Percentiles rank a stretch among this genome's conserved stretches.
These are phyloP conservation scores for Solidago caesia DNA, from an alignment of 129 eudicot genomes.

Conservation along the genomic window DNA sequence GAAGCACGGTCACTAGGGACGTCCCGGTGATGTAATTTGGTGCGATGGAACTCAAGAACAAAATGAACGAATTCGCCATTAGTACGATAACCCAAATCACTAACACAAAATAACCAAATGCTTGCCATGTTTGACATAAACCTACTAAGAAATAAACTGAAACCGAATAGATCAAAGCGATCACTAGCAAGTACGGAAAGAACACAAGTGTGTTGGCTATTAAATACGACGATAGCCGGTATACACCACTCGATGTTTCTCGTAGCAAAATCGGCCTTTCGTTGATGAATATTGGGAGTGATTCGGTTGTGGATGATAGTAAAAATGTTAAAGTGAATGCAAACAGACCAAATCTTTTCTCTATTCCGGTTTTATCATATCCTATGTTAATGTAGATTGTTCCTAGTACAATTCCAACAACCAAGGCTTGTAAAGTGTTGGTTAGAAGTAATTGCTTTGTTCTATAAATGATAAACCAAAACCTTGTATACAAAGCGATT, in stretches of 20 bases:
- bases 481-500: conserved; percentile 48
- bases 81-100: conserved; percentile 76
- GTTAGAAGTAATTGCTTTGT: conserved; percentile 82
- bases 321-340: conserved; percentile 96
- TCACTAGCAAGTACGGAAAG: conserved; percentile 68
- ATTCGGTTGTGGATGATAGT: conserved; percentile 91
- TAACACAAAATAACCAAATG: conserved; percentile 70
- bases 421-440: conserved; percentile 79
- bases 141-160: conserved; percentile 86
- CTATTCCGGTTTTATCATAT: conserved; percentile 63
- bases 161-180: conserved; percentile 74
- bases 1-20: conserved; percentile 65
- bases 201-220: conserved; percentile 88
- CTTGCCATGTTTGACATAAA: conserved; percentile 71
- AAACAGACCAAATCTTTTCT: conserved; percentile 78
- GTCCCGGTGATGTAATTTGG: conserved; percentile 96
- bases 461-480: conserved; percentile 75
- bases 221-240: conserved; percentile 75
- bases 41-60: conserved; percentile 82
- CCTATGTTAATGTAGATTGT: conserved; percentile 89
- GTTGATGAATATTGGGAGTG: conserved; percentile 84
- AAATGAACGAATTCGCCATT: conserved; percentile 91
- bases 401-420: conserved; percentile 82
- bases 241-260: conserved; percentile 93
- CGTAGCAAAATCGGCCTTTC: conserved; percentile 82